Evolutionary conservation across 2,329 filamentous ascomycete genomes (phyloP).

Genomic region (Mollisia scopiformis): DNA sequence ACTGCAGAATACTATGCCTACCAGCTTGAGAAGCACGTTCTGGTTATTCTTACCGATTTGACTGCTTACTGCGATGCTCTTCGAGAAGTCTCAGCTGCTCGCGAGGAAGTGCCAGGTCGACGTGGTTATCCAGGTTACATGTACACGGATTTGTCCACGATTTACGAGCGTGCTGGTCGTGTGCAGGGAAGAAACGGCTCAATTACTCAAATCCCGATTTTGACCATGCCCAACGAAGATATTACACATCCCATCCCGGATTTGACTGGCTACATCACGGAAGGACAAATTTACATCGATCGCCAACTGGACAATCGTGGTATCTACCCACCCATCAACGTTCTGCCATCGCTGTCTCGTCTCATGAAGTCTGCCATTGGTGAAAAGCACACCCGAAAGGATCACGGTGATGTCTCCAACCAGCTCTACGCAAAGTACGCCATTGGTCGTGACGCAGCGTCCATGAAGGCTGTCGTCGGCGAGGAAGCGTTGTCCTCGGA

Average conservation of each 20-base stretch:
- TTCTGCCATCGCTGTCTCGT: constrained; percentile 94
- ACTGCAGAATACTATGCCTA: constrained; percentile 99
- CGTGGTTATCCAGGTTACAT: constrained; percentile 99
- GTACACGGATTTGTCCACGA: constrained; percentile 99
- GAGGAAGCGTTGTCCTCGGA: constrained; percentile 95
- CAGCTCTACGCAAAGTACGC: constrained; percentile 99
- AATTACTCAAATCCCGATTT: constrained; percentile 97
- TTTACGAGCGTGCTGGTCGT: constrained; percentile 98
- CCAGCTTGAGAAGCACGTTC: constrained; percentile 98
- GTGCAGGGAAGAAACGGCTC: constrained; percentile 96
- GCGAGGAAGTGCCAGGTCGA: constrained; percentile 98
- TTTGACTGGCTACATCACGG: constrained; percentile 98
- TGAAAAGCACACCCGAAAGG: constrained; percentile 93
- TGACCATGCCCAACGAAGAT: constrained; percentile 99
- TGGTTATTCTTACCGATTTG: constrained; percentile 97
- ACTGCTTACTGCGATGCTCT: constrained; percentile 98
- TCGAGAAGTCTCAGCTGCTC: constrained; percentile 95
- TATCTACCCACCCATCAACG: constrained; percentile 98
- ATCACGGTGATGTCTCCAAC: constrained; percentile 98
- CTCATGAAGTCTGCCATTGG: constrained; percentile 99
- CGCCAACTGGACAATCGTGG: constrained; percentile 93
- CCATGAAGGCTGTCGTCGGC: constrained; percentile 99
- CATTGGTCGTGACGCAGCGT: constrained; percentile 95
- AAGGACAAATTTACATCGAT: constrained; percentile 98
- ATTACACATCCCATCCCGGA: constrained; percentile 99